Evolutionary conservation across 2,329 filamentous ascomycete species (phyloP), one percentile per base, ranked within the genome.

Genomic region (Trichoderma sp.): DNA sequence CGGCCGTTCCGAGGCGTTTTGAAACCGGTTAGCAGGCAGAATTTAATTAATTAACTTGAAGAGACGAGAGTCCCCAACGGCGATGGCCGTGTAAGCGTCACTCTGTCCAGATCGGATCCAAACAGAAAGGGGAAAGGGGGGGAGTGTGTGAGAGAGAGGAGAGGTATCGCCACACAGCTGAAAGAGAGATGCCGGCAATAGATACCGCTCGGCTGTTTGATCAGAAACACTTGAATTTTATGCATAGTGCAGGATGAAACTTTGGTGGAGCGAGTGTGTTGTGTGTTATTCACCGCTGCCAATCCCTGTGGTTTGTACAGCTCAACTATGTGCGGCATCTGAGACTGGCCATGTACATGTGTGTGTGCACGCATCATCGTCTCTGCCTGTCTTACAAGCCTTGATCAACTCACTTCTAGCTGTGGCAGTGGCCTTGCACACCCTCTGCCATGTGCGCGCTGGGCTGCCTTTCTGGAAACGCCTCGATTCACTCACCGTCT

Each of bases 191-290:
- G 36, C 43, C 68, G 68, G 68, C 36, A 71, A 71, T 59, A 71
- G 50, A 58, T 71, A 50, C 68, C 68, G 36, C 53, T 30, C 32
- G 43, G 67, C 43, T 53, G 55, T 55, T 50, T 62, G 67, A 34
- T 36, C 32, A 63, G 30, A 47, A 47, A 59, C 57, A 59, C 15
- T 32, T 23, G 32, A 64, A 26, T 30, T 70, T 71, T 71, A 71
- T 71, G 68, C 68, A 71, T 71, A 65, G 58, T 55, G 61, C 17
- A 34, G 23, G 59, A 71, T 66, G 68, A 71, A 59, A 71, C 68
- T 66, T 26, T 28, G 67, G 67, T 63, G 34, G 59, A 63, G 68
- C 68, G 43, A 57, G 20, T 17, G 39, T 43, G 36, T 15, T 36
- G 6, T 39, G 43, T 20, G 47, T 26, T 43, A 36, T 64, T 70